Conservation (phyloP, 1,139 yeast species). For the Pneumocystis jirovecii region DNA sequence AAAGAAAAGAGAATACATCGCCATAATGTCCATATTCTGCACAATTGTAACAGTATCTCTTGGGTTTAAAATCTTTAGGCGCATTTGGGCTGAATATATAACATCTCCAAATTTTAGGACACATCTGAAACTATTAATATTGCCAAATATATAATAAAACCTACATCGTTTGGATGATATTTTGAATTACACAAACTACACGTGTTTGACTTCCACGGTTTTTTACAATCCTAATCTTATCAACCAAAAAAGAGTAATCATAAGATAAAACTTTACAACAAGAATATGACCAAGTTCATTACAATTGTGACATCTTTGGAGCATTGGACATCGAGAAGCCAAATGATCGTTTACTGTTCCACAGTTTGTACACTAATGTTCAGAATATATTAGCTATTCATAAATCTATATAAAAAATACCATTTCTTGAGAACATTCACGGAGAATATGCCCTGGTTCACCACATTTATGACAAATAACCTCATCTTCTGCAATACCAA, state of each 20-base stretch:
- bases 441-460: conserved; percentile 8
- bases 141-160: not conserved
- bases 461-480: conserved; percentile 9
- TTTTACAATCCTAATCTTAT: conserved; percentile 6
- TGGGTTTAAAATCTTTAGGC: conserved; percentile 3
- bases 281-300: conserved; percentile 8
- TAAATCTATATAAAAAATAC: not conserved
- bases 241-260: not conserved
- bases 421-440: conserved; percentile 5
- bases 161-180: conserved; percentile 5
- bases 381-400: not conserved
- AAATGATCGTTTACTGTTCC: conserved; percentile 11
- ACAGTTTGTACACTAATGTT: conserved; percentile 8
- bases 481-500: conserved; percentile 5
- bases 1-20: not conserved
- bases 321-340: conserved; percentile 10
- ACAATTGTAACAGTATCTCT: conserved; percentile 10
- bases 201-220: conserved; percentile 8
- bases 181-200: conserved; percentile 8
- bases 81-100: conserved; percentile 4
- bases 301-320: conserved; percentile 9
- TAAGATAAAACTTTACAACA: not conserved
- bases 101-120: conserved; percentile 11
- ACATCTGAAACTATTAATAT: not conserved
- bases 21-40: conserved; percentile 11